Percentiles rank a stretch among this genome's conserved stretches.
phyloP scores from a whole-genome alignment of 2,329 filamentous ascomycete genomes.

The Pleurostoma richardsiae region DNA sequence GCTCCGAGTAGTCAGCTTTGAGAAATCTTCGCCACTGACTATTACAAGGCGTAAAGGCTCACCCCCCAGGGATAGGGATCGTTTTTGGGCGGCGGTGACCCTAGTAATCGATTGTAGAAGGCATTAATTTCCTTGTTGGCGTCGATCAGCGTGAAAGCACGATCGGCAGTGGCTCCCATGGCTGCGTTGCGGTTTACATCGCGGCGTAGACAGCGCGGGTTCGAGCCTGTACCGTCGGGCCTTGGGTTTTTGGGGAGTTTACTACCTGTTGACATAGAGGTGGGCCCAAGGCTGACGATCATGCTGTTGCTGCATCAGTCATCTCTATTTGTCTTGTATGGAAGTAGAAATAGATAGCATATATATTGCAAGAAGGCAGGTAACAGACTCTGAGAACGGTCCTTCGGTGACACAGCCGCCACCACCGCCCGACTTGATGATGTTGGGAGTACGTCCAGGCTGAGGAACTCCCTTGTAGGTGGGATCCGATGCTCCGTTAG shows the following conservation, averaged over 20 bases:
- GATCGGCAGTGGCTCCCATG: constrained; percentile 30
- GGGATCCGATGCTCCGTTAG: constrained; percentile 31
- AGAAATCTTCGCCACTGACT: background rate
- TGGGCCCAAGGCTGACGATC: constrained; percentile 32
- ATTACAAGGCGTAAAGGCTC: constrained; percentile 8
- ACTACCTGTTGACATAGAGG: constrained; percentile 20
- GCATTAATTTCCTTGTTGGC: constrained; percentile 26
- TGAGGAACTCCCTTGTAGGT: constrained; percentile 19
- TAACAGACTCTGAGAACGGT: constrained; percentile 35
- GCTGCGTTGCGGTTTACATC: constrained; percentile 30
- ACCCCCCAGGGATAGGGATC: constrained; percentile 30
- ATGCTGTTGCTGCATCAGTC: constrained; percentile 24
- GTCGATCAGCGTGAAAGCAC: constrained; percentile 25
- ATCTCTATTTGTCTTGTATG: background rate
- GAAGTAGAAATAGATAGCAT: background rate
- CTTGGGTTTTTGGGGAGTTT: constrained; percentile 24
- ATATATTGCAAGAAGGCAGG: background rate
- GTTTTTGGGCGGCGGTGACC: constrained; percentile 25
- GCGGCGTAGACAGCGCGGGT: constrained; percentile 36
- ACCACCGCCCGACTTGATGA: constrained; percentile 40
- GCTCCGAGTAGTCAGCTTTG: background rate
- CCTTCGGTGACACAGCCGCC: constrained; percentile 49
- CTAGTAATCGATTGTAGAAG: constrained; percentile 36
- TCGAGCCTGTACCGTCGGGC: constrained; percentile 26
- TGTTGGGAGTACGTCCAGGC: constrained; percentile 27